Evolutionary conservation across 768 basidiomycete genomes (phyloP).

Genomic region (Piloderma croceum): DNA sequence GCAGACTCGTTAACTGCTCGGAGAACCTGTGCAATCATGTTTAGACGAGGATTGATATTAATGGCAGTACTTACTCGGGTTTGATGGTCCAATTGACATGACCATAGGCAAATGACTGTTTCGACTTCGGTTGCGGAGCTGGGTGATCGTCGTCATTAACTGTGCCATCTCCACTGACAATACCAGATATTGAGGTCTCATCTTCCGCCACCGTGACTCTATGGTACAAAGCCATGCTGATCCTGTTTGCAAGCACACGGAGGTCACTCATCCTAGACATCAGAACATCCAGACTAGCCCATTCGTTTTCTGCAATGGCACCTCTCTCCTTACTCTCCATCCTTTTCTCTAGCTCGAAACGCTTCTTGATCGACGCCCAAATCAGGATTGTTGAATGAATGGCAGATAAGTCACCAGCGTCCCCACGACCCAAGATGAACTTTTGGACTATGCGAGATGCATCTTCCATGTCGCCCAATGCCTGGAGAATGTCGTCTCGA

Average conservation of each 20-base stretch:
- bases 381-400: conserved; percentile 56
- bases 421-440: conserved; percentile 65
- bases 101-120: too few species aligned
- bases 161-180: too few species aligned
- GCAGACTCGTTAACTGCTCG: conserved; percentile 41
- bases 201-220: too few species aligned
- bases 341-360: conserved; percentile 50
- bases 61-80: conserved; percentile 42
- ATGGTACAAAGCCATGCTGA: conserved; percentile 43
- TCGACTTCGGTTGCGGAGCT: too few species aligned
- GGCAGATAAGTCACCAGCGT: conserved; percentile 56
- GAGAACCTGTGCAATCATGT: conserved; percentile 53
- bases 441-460: conserved; percentile 71
- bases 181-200: too few species aligned
- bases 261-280: conserved; percentile 50
- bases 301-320: conserved; percentile 30
- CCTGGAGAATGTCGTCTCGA: conserved; percentile 53
- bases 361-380: conserved; percentile 50
- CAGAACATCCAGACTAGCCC: conserved; percentile 52
- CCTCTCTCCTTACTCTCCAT: conserved; percentile 40
- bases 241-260: conserved; percentile 46
- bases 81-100: conserved; percentile 54
- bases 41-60: too few species aligned
- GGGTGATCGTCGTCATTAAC: too few species aligned
- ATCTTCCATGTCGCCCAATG: conserved; percentile 60